Evolutionary conservation across 768 basidiomycete species (phyloP), one percentile per base, ranked within the genome.

Genomic region (Agrocybe chaxingu): DNA sequence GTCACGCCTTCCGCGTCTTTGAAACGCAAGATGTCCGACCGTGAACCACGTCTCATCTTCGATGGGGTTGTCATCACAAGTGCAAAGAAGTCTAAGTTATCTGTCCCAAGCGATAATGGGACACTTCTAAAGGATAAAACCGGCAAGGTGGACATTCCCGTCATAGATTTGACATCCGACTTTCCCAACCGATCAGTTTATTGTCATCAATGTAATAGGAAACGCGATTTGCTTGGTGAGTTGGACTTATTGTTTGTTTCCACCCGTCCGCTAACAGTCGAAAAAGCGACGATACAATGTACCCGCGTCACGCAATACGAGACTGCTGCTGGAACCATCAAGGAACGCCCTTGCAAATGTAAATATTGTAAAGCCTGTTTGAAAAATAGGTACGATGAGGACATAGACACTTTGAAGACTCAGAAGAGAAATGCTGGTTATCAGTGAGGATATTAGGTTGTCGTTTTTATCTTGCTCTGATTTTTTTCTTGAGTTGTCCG

Each of bases 201-300:
- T 56, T 90, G 89, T 56, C 89, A 89, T 62, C 87, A 89, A 59
- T 89, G 89, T 65, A 74, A 72, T 54, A 77, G 76, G 61, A 86
- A 84, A 57, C 79, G 81, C 45, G 81, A 80, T 56, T 60, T 64
- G 29, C 60, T 68, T 41, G 68, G 87, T 85, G 41, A 45, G 74
- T 63, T 16, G 16, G 39, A 50, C 45, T 19, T 52, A 50, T 50
- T 39, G 7, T 43, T 49, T 10, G 29, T 24, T 13, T 11, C 0
- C 3, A 35, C 32, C 39, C 8, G 10, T 12, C 33, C 13, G 9
- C 40, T 47, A 29, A 50, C 36, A 11, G 24, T 45, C 12, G 10
- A 16, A 18, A 41, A 12, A 48, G 13, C 39, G 34, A 45, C 74
- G 70, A 54, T 40, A 60, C 57, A 33, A 24, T 79, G 75, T 58